phyloP scores from a whole-genome alignment of 2,329 filamentous ascomycete genomes.

The Thielaviopsis populi region DNA sequence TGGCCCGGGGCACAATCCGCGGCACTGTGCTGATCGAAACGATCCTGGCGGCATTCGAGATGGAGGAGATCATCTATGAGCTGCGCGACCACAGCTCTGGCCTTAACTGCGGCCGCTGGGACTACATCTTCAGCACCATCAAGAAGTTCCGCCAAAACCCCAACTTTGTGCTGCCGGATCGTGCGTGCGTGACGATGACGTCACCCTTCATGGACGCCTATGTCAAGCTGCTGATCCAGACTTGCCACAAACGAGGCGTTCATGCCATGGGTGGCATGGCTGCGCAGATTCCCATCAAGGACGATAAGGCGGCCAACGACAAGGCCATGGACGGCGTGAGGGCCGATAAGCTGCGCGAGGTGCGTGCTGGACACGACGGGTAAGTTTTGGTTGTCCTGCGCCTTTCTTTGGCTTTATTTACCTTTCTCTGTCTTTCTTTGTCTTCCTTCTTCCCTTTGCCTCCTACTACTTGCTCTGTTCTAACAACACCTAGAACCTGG shows the following conservation, averaged over 20 bases:
- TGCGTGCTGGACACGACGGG: conserved; percentile 83
- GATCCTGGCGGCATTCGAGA: conserved; percentile 94
- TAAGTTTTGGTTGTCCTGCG: conserved; percentile 15
- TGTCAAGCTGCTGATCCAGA: conserved; percentile 93
- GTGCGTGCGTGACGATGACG: conserved; percentile 87
- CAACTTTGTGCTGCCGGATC: conserved; percentile 85
- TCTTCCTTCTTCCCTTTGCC: no score
- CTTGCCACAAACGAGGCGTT: conserved; percentile 90
- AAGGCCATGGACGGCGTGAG: conserved; percentile 86
- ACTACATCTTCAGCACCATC: conserved; percentile 99
- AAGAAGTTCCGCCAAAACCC: conserved; percentile 97
- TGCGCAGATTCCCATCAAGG: conserved; percentile 96
- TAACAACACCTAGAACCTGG: conserved; percentile 47
- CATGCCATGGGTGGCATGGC: conserved; percentile 99
- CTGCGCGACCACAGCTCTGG: conserved; percentile 91
- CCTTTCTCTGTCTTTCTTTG: no score
- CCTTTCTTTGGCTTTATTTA: no score
- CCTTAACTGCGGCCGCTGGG: conserved; percentile 96
- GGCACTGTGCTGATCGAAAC: conserved; percentile 96
- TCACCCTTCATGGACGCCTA: conserved; percentile 97
- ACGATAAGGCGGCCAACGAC: conserved; percentile 79
- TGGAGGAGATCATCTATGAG: conserved; percentile 99
- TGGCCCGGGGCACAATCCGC: conserved; percentile 81
- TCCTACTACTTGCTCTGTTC: neutral
- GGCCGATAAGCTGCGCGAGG: conserved; percentile 92